A percentile compares a stretch with the other conserved stretches of the same genome.
phyloP scores from a whole-genome alignment of 1,284 basidiomycete species.

The Sporisorium iseilematis-ciliati region DNA sequence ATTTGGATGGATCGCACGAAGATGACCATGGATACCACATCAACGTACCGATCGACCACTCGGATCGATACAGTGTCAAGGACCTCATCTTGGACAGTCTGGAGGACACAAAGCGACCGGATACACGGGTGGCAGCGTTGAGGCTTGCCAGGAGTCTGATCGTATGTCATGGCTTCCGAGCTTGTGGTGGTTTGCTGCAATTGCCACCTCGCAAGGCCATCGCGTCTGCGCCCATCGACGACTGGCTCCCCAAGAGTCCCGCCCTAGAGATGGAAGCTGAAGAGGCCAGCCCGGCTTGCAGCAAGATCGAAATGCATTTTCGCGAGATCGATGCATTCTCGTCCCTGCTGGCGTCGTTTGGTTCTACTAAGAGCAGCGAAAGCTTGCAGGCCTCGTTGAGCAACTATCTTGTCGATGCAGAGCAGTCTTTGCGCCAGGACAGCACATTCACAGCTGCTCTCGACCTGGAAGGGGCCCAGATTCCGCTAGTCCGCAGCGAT shows the following conservation, averaged over 20 bases:
- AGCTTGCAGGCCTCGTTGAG: constrained; percentile 33
- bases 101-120: constrained; percentile 18
- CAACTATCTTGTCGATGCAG: constrained; percentile 81
- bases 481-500: constrained; percentile 80
- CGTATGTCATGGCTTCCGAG: constrained; percentile 52
- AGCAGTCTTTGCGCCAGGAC: constrained; percentile 72
- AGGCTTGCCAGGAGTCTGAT: constrained; percentile 53
- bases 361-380: constrained; percentile 13
- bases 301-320: constrained; percentile 34
- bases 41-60: constrained; percentile 25
- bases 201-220: constrained; percentile 21
- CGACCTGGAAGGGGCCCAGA: constrained; percentile 20
- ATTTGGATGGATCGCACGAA: not conserved
- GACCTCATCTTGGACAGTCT: constrained; percentile 60
- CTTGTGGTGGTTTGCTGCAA: constrained; percentile 29
- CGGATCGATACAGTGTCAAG: constrained; percentile 52
- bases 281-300: not conserved
- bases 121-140: constrained; percentile 48
- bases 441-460: constrained; percentile 49
- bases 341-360: constrained; percentile 34
- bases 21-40: constrained; percentile 17
- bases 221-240: constrained; percentile 5
- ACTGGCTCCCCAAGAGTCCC: constrained; percentile 17
- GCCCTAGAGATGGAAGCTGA: not conserved
- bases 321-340: constrained; percentile 43